Base-by-base conservation (phyloP, 2,329 filamentous ascomycete genomes). In the Ophiocordyceps polyrhachis-furcata region DNA sequence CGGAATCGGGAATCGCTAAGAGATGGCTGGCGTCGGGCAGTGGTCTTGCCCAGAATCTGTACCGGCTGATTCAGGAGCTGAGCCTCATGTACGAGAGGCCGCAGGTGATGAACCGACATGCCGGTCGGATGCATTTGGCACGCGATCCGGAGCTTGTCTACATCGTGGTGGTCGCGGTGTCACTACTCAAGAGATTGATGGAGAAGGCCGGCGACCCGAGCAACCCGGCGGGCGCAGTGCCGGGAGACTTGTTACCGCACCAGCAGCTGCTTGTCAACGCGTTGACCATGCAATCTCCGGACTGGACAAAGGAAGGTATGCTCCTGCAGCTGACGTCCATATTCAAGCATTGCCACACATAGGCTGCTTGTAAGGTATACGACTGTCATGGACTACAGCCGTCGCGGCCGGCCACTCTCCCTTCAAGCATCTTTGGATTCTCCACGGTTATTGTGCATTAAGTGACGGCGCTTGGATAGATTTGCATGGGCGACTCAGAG, bases 1-100 rank as follows among this genome's bases (percentile, higher is more conserved):
- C 76, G n/a, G 86, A 93, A 51, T 73, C 72, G 15, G 73, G 76
- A 4, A 64, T 95, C 8, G 81, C 88, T 4, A 76, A 76, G 46
- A 69, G 74, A 0, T 96, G 91, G 88, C 72, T 96, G 8, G 76
- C 80, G 37, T 86, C 83, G 4, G 77, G 81, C 40, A 87, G 93
- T 53, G 84, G 83, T 0, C 91, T 94, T 59, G 81, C 84, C 1
- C 76, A 83, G 47, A 88, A 81, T 52, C 70, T 96, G 8, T 74
- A 89, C 46, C 74, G 79, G 20, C 69, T 95, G 20, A 75, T 88
- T 0, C 79, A 81, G 48, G 70, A 83, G 5, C 68, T 95, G 3
- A 82, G 79, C 49, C 69, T 69, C 7, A 72, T 80, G 53, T 76
- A 71, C 50, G 73, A 79, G 41, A 49, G 46, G 41, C 46, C 49